Conservation (phyloP, 371 early-diverging fungal genomes). For the Batkoa obscura region DNA sequence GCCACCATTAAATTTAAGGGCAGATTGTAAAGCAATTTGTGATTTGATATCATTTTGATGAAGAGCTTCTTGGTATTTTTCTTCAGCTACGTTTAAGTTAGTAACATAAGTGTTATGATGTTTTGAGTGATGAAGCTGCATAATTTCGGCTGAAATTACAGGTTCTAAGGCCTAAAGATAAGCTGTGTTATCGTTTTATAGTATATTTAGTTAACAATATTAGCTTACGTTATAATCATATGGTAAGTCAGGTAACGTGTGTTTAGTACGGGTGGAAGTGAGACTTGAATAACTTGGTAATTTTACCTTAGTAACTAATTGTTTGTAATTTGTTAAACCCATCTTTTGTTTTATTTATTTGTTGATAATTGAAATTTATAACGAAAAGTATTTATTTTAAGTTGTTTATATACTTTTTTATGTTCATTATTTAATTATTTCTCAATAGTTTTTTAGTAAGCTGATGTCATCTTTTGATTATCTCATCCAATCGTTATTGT, state of each 20-base stretch:
- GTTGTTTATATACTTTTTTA: no score
- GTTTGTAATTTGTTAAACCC: no score
- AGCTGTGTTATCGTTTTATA: neutral
- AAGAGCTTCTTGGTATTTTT: slow-evolving; percentile 52
- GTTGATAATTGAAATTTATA: no score
- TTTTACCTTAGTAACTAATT: no score
- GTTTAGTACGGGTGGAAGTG: slow-evolving; percentile 1
- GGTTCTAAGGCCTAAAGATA: slow-evolving; percentile 73
- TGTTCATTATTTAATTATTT: no score
- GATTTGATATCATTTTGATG: slow-evolving; percentile 44
- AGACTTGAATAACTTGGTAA: no score
- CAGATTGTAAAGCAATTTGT: slow-evolving; percentile 55
- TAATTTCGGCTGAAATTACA: slow-evolving; percentile 82
- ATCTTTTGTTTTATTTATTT: no score
- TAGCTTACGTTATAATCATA: slow-evolving; percentile 36
- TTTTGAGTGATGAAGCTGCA: slow-evolving; percentile 90
- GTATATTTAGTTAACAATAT: slow-evolving; percentile 4
- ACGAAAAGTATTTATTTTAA: no score
- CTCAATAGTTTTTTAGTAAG: no score
- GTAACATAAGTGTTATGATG: slow-evolving; percentile 76
- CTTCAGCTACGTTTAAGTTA: slow-evolving; percentile 29
- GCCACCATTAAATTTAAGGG: slow-evolving; percentile 88
- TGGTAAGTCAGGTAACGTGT: slow-evolving; percentile 25
- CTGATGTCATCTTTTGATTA: no score
- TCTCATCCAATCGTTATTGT: no score